Conservation (phyloP, 768 basidiomycete species). For the Austroboletus festivus region DNA sequence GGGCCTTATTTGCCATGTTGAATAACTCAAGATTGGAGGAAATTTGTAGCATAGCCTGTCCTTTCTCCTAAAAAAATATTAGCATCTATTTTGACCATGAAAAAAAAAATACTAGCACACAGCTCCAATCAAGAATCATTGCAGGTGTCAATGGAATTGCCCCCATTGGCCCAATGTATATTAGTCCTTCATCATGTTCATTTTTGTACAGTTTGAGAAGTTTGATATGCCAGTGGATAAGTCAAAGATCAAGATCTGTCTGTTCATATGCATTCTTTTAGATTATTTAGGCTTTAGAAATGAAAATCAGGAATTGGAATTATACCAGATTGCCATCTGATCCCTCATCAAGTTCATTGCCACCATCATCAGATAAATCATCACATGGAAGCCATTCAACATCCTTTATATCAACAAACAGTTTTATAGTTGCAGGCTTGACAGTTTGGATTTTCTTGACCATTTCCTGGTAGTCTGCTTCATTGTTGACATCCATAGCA, state of each 20-base stretch:
- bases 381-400: background rate
- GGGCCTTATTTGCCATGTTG: background rate
- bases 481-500: constrained; percentile 11
- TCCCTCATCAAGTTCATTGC: no score
- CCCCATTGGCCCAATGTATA: constrained; percentile 4
- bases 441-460: constrained; percentile 7
- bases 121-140: constrained; percentile 13
- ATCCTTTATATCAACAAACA: constrained; percentile 6
- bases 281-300: no score
- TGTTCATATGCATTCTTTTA: no score
- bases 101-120: constrained; percentile 1
- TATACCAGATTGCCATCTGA: no score
- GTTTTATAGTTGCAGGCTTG: background rate
- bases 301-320: no score
- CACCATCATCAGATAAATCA: background rate
- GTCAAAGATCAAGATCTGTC: background rate
- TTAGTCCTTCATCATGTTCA: background rate
- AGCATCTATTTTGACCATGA: background rate
- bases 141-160: background rate
- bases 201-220: constrained; percentile 7
- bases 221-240: constrained; percentile 1
- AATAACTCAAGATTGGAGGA: constrained; percentile 6
- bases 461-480: constrained; percentile 14
- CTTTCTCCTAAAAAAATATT: constrained; percentile 3
- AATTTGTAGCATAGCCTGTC: background rate